A percentile compares a stretch with the other conserved stretches of the same genome.
phyloP scores from a whole-genome alignment of 2,329 filamentous ascomycete genomes.

The Sporothrix curviconia region DNA sequence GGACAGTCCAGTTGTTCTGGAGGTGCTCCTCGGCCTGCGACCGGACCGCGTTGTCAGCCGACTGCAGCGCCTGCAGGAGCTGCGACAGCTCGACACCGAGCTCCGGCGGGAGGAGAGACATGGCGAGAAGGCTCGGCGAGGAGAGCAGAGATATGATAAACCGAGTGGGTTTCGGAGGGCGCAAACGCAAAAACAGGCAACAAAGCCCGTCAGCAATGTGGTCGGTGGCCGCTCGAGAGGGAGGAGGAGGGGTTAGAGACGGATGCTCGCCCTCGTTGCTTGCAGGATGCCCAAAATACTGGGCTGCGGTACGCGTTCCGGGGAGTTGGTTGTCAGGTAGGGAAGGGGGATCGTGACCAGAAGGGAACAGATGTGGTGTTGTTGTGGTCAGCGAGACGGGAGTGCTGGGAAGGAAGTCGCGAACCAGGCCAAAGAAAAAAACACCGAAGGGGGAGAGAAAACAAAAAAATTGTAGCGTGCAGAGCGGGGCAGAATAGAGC shows the following conservation, averaged over 20 bases:
- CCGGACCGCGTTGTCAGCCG: constrained; percentile 78
- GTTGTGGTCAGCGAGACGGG: background rate
- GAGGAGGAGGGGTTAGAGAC: constrained; percentile 1
- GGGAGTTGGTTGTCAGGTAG: background rate
- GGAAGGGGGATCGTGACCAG: constrained; percentile 2
- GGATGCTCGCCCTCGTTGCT: background rate
- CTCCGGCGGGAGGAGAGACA: constrained; percentile 83
- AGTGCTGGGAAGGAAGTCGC: background rate
- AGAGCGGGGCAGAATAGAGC: constrained; percentile 18
- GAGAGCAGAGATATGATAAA: constrained; percentile 3
- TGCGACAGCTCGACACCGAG: constrained; percentile 77
- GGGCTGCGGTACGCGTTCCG: background rate
- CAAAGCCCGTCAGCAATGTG: constrained; percentile 2
- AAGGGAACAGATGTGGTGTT: background rate
- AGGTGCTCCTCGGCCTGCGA: constrained; percentile 85
- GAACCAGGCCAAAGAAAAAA: constrained; percentile 6
- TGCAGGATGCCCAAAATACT: background rate
- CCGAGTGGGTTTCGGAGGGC: too few species aligned
- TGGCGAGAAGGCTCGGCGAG: constrained; percentile 29
- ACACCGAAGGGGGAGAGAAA: constrained; percentile 6
- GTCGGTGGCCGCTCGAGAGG: background rate
- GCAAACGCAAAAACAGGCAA: constrained; percentile 6
- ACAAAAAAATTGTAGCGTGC: constrained; percentile 18
- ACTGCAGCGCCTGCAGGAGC: constrained; percentile 83
- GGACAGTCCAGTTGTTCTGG: constrained; percentile 79